Base-by-base conservation (phyloP, 306 rosid genomes). In the Gastrolobium bilobum region DNA sequence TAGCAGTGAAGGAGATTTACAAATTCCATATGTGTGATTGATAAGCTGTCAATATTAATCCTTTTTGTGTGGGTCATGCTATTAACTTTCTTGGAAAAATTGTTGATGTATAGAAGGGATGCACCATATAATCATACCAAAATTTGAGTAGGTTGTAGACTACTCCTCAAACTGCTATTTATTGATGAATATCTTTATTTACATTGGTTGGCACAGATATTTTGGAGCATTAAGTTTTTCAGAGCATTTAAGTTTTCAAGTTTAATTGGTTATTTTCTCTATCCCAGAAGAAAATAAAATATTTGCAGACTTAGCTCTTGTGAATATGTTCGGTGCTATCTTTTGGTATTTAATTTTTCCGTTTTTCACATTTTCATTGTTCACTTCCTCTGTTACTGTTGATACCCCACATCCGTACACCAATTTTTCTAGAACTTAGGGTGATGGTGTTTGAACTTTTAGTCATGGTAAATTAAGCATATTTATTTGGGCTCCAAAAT, bases 71-170 rank as follows among this genome's bases (percentile, higher is more conserved):
- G 40, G 51, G 68, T 44, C 33, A 7, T 60, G 43, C 50, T 52
- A 15, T 60, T 51, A 38, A 76, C 5, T 42, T 78, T 37, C n/a
- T 60, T 9, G 52, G 31, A 26, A 67, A 52, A 44, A 66, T 38
- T 81, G 3, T 15, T 64, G 59, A 43, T 60, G 62, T 59, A 38
- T 15, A 64, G n/a, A 57, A 47, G 43, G 69, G 35, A 54, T 83
- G 62, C 37, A 43, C 10, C 64, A 42, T 60, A 53, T 78, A 73
- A 38, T 44, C 68, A 34, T 61, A 43, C 81, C 10, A 51, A 72
- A 85, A 66, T 14, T 57, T 46, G 43, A 52, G 58, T 52, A 43
- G 57, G 10, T 83, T 79, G 31, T 73, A 50, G 66, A 29, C 7
- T 48, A 26, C 58, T 44, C 57, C 69, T 35, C 15, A 42, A 48